Base-by-base conservation (phyloP, 306 rosid species). In the Fagus crenata region DNA sequence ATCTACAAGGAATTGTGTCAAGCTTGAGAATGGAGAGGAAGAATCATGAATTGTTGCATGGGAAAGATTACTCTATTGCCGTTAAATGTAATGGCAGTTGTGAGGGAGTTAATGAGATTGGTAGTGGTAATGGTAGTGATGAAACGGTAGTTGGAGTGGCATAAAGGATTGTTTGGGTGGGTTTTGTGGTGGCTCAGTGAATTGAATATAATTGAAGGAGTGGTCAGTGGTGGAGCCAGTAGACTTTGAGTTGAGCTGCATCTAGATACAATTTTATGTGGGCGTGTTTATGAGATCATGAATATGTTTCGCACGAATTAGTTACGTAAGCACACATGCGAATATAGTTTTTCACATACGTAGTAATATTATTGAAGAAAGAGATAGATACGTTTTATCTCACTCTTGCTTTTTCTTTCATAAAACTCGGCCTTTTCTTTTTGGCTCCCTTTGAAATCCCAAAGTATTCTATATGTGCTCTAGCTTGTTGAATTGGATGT, bases 1-100 rank as follows among this genome's bases (percentile, higher is more conserved):
- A 90, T 18, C 82, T 95, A 76, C 79, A 37, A 70, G 90, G 82
- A 41, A 59, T 95, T 18, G 12, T 89, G 55, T 81, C 41, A 54
- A 87, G 78, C 39, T 73, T 90, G 60, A 79, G 80, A 59, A 78
- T 31, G 39, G 83, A 81, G 60, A 79, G 7, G 71, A 77, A 72
- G 51, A 79, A 13, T 43, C 80, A 69, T 1, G 68, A 55, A 46
- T 7, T 46, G 28, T 3, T 41, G 56, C 73, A 80, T 8, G 87
- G 79, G 53, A 65, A 69, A n/a, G 78, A 49, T 41, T 67, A 1
- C 0, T 12, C 31, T 43, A 28, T n/a, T 41, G 69, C 79, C 60
- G 79, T 81, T 65, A 11, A 15, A 4, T 18, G 71, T 71, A 17
- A 55, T 69, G 76, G 83, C 6, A 28, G 4, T 4, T 7, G 79